phyloP scores from a whole-genome alignment of 2,329 filamentous ascomycete genomes.

The Trichoderma oligosporum region DNA sequence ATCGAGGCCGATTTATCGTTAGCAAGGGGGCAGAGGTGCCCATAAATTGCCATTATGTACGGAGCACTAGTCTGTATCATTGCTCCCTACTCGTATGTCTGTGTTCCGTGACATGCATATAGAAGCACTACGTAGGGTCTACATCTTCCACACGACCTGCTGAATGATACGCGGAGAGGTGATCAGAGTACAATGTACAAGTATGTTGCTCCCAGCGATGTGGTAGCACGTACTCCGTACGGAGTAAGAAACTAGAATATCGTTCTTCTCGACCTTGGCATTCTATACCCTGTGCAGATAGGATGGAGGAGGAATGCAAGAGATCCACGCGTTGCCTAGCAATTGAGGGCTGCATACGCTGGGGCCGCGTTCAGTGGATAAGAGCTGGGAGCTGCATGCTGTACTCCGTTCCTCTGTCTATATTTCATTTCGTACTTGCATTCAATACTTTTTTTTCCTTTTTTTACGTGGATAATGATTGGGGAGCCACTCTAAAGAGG shows the following conservation, averaged over 20 bases:
- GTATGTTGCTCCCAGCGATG: no score
- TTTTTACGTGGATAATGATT: not conserved
- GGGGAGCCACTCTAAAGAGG: not conserved
- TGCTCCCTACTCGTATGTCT: no score
- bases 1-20: not conserved
- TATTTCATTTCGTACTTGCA: no score
- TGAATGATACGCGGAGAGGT: not conserved
- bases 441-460: no score
- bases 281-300: not conserved
- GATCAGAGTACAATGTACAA: not conserved
- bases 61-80: not conserved
- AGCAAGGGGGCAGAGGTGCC: not conserved
- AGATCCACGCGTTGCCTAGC: constrained; percentile 2
- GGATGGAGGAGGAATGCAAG: not conserved
- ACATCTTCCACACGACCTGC: not conserved
- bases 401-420: no score
- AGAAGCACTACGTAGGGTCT: no score
- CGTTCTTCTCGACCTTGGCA: not conserved
- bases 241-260: not conserved
- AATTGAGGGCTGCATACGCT: not conserved
- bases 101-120: not conserved
- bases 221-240: no score
- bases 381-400: constrained; percentile 7
- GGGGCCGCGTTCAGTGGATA: not conserved
- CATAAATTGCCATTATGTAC: not conserved